These are phyloP conservation scores for Lactifluus piperatus DNA, from an alignment of 768 basidiomycete species.

Conservation along the genomic window DNA sequence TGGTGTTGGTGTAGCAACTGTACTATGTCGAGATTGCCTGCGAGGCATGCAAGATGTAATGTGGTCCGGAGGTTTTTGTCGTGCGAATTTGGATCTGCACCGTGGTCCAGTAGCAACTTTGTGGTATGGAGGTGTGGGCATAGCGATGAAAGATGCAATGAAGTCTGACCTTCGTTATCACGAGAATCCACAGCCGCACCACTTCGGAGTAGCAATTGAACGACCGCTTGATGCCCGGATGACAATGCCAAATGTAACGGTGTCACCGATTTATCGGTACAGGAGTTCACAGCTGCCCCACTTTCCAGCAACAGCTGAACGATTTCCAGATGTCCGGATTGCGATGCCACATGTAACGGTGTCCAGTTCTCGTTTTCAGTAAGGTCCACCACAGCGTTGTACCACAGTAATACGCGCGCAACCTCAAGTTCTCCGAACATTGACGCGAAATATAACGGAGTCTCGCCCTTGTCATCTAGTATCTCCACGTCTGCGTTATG, in stretches of 20 bases:
- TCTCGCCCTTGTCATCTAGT: fast-evolving
- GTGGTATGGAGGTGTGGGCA: neutral
- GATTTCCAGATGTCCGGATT: neutral
- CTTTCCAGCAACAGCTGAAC: neutral
- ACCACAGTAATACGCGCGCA: neutral
- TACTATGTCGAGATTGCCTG: neutral
- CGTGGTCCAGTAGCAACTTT: neutral
- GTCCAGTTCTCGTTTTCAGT: neutral
- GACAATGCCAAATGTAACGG: neutral
- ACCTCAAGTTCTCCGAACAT: neutral
- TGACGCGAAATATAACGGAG: neutral
- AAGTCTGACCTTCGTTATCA: too few species aligned
- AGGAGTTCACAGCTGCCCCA: neutral
- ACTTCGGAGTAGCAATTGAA: too few species aligned
- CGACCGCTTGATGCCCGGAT: neutral
- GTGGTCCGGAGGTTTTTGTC: neutral
- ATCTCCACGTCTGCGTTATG: neutral
- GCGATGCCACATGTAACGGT: neutral
- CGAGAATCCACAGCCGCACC: too few species aligned
- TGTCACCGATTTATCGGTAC: neutral
- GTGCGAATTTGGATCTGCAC: neutral
- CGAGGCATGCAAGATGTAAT: neutral
- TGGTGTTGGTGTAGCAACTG: neutral
- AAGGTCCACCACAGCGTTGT: neutral
- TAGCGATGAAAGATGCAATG: too few species aligned